phyloP scores from a whole-genome alignment of 1,284 basidiomycete species.

The Anthracocystis walkeri region DNA sequence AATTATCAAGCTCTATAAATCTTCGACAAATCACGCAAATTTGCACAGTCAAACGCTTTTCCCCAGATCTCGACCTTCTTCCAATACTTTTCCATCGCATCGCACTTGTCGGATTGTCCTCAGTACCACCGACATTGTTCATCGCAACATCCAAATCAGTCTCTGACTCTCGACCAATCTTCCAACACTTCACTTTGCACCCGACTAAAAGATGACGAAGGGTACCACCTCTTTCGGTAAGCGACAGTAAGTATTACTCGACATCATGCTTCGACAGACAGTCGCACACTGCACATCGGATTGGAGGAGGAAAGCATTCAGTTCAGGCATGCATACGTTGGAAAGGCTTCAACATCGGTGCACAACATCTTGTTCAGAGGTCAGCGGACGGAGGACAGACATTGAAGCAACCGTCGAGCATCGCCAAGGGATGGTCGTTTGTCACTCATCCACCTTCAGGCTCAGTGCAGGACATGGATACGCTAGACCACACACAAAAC shows the following conservation, averaged over 20 bases:
- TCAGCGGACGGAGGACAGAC: not conserved
- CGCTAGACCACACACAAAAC: not conserved
- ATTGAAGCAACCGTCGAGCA: not conserved
- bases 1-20: not conserved
- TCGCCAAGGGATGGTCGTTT: not conserved
- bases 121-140: not conserved
- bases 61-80: not conserved
- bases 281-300: slow-evolving; percentile 78
- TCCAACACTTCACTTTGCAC: slow-evolving; percentile 8
- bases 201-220: slow-evolving; percentile 64
- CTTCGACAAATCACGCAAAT: not conserved
- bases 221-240: slow-evolving; percentile 70
- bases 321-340: not conserved
- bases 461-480: not conserved
- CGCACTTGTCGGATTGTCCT: slow-evolving; percentile 36
- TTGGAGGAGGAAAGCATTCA: not conserved
- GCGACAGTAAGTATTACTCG: slow-evolving; percentile 67
- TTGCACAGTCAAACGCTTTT: not conserved
- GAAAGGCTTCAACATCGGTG: not conserved
- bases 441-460: not conserved
- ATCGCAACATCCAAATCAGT: slow-evolving; percentile 8
- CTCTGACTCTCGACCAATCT: slow-evolving; percentile 23
- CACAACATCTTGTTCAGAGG: not conserved
- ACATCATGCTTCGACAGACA: slow-evolving; percentile 79
- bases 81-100: slow-evolving; percentile 3